Conservation (phyloP, 163 green algal species). For the Chlamydomonas reinhardtii region DNA sequence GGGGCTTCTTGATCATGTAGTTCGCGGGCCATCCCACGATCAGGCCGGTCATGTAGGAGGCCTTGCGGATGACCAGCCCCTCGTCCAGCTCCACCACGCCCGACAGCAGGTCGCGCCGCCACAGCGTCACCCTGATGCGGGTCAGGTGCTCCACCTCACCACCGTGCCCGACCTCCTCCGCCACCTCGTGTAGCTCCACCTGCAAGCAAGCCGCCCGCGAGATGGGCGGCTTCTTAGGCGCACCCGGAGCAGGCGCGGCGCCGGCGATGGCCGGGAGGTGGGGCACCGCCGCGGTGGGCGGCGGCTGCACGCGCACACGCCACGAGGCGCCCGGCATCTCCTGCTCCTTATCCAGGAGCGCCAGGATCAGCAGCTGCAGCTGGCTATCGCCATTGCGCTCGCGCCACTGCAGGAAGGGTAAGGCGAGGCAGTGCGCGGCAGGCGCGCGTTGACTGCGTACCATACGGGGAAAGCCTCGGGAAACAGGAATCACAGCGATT, state of each 20-base stretch:
- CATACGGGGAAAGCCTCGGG: too few relatives aligned
- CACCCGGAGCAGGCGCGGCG: neutral
- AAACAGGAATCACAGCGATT: too few relatives aligned
- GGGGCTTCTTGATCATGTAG: slow-evolving; percentile 40
- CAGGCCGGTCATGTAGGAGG: slow-evolving; percentile 15
- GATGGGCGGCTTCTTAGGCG: too few relatives aligned
- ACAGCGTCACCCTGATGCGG: slow-evolving; percentile 28
- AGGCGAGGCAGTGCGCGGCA: too few relatives aligned
- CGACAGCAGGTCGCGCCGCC: slow-evolving; percentile 39
- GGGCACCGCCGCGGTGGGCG: neutral
- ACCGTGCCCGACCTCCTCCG: neutral
- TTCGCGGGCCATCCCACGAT: slow-evolving; percentile 45
- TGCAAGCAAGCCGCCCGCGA: slow-evolving; percentile 20
- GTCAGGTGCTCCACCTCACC: too few relatives aligned
- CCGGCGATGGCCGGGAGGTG: neutral
- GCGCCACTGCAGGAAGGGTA: slow-evolving; percentile 28
- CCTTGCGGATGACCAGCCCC: slow-evolving; percentile 21
- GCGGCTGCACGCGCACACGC: slow-evolving; percentile 11
- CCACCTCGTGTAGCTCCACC: neutral
- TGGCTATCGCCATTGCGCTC: slow-evolving; percentile 3
- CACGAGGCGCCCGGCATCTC: slow-evolving; percentile 46
- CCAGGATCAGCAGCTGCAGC: slow-evolving; percentile 54
- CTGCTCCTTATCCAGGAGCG: slow-evolving; percentile 51
- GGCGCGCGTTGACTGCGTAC: too few relatives aligned
- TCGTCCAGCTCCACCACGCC: slow-evolving; percentile 51